A percentile compares a stretch with the other conserved stretches of the same genome.
Conservation (phyloP, 2,329 filamentous ascomycete species). For the Ascochyta viciae-villosae region DNA sequence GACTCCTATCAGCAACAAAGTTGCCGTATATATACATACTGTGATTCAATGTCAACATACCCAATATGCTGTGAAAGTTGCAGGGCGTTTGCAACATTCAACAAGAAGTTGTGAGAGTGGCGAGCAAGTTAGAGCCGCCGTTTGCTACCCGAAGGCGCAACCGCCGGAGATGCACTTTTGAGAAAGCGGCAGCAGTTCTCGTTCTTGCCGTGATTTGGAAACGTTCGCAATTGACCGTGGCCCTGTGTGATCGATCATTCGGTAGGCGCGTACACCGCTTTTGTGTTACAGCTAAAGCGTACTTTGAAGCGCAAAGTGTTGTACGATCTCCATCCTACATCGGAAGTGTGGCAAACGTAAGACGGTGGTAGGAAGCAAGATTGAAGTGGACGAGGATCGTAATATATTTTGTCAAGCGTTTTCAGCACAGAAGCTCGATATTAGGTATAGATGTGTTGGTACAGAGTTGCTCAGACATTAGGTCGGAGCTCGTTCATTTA, state of each 20-base stretch:
- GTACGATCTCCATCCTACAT: not conserved
- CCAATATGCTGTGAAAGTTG: not conserved
- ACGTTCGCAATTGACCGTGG: not conserved
- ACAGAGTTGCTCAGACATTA: slow-evolving; percentile 24
- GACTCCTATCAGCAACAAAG: not conserved
- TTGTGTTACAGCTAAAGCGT: not conserved
- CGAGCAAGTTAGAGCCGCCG: not conserved
- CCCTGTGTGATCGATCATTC: not conserved
- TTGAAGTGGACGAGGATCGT: not conserved
- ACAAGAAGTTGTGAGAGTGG: not conserved
- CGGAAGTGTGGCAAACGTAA: not conserved
- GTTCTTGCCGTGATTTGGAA: not conserved
- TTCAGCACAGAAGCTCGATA: not conserved
- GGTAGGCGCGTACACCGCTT: not conserved
- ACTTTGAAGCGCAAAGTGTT: not conserved
- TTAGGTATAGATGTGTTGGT: slow-evolving; percentile 26
- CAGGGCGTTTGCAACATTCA: not conserved
- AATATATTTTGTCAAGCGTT: not conserved
- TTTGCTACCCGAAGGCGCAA: not conserved
- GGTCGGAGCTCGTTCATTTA: slow-evolving; percentile 31
- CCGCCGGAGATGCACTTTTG: not conserved
- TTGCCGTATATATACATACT: not conserved
- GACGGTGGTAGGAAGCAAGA: not conserved
- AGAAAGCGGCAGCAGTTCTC: not conserved
- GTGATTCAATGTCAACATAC: slow-evolving; percentile 1